phyloP scores from a whole-genome alignment of 2,329 filamentous ascomycete species.

The Diaporthe caulivora region DNA sequence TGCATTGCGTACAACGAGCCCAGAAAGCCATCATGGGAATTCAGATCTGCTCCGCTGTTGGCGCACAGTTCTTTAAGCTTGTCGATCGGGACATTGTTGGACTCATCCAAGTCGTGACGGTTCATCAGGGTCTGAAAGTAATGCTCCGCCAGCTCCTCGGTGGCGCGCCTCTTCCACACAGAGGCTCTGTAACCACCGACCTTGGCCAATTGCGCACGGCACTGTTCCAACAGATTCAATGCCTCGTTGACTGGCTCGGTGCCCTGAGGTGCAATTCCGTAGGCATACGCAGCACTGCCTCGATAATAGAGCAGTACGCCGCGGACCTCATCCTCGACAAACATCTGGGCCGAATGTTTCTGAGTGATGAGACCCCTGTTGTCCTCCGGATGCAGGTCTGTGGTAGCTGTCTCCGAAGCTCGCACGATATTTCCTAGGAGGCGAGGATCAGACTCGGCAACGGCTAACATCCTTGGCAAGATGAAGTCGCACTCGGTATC shows the following conservation, averaged over 20 bases:
- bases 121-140: background rate
- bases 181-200: background rate
- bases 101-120: too few species aligned
- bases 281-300: constrained; percentile 32
- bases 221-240: background rate
- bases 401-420: background rate
- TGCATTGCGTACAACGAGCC: too few species aligned
- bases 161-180: background rate
- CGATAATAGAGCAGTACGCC: constrained; percentile 39
- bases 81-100: too few species aligned
- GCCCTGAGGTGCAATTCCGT: background rate
- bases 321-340: constrained; percentile 35
- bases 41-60: too few species aligned
- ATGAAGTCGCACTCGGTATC: too few species aligned
- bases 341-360: too few species aligned
- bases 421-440: too few species aligned
- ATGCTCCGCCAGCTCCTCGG: background rate
- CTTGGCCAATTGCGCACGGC: background rate
- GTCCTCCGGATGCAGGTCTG: background rate
- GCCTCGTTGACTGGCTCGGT: background rate
- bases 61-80: too few species aligned
- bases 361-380: background rate
- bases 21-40: too few species aligned
- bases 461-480: too few species aligned
- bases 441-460: too few species aligned